Evolutionary conservation across 352 stramenopile species (phyloP), one percentile per base, ranked within the genome.

Genomic region (Stramenopiles sp.): DNA sequence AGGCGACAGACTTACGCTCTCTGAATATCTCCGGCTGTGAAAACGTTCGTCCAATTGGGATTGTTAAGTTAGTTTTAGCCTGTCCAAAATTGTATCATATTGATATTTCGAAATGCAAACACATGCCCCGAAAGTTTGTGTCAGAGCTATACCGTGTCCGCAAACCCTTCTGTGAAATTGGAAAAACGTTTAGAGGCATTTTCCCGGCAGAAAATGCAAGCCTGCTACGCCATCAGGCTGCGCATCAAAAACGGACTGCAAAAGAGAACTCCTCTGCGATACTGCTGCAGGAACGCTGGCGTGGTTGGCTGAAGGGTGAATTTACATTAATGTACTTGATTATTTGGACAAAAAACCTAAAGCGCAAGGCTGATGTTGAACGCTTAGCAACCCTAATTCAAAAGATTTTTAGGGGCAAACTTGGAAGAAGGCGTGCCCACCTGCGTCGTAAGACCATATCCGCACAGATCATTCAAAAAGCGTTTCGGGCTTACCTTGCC

Each of bases 301-400:
- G 53, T 6, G 53, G 53, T 2, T 71, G 53, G 53, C 35, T 71
- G 12, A 31, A 71, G 35, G 53, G 53, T 71, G 53, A 71, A 71
- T 71, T 71, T 71, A 71, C 53, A 71, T 6, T 71, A 6, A 71
- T 71, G 53, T 71, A 71, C 12, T 33, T 71, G 35, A 35, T 71
- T 71, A 2, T 31, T 35, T 71, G 53, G 53, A 71, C 53, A 71
- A 71, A 71, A 71, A 71, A 71, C 35, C 35, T 71, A 71, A 2
- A 6, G 35, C 33, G 53, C 33, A 71, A 71, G 12, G 53, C 31
- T 2, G 6, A 71, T 4, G 53, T 71, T 6, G 53, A 71, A 4
- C 4, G 31, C 6, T 6, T 71, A 71, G 53, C 53, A 31, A 71
- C 53, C 4, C 53, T 71, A 6, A 71, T 71, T 35, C 53, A 71